Conservation (phyloP, 2,329 filamentous ascomycete genomes). For the Neonectria faginata region DNA sequence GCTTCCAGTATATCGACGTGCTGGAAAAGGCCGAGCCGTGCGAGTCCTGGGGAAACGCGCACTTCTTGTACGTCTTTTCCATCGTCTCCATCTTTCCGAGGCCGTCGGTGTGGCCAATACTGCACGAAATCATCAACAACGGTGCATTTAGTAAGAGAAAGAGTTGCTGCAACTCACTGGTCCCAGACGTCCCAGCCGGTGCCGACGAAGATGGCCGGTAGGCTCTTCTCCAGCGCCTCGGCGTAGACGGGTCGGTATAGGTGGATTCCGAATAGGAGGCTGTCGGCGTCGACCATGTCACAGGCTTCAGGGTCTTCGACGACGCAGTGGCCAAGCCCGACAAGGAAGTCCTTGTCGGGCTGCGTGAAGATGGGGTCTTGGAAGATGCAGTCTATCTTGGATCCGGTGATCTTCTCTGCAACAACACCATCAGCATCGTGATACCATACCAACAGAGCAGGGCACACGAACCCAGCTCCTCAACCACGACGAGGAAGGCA, state of each 20-base stretch:
- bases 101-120: constrained; percentile 26
- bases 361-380: constrained; percentile 66
- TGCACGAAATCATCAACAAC: too few species aligned
- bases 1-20: constrained; percentile 46
- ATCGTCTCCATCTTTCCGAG: constrained; percentile 41
- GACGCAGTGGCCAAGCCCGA: constrained; percentile 64
- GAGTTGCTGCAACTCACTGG: constrained; percentile 50
- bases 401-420: constrained; percentile 35
- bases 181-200: constrained; percentile 66
- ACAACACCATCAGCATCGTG: neutral
- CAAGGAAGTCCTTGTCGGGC: constrained; percentile 64
- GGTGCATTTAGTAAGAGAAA: neutral
- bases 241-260: constrained; percentile 67
- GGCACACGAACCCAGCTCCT: constrained; percentile 53
- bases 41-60: constrained; percentile 40
- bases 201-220: constrained; percentile 69
- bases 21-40: constrained; percentile 40
- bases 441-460: too few species aligned
- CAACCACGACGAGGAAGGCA: constrained; percentile 63
- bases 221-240: constrained; percentile 57
- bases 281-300: constrained; percentile 57
- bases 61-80: constrained; percentile 35
- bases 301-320: constrained; percentile 66
- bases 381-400: constrained; percentile 59
- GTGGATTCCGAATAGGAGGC: constrained; percentile 73